phyloP scores from a whole-genome alignment of 805 yeast genomes.

The Metschnikowia kofuensis region DNA sequence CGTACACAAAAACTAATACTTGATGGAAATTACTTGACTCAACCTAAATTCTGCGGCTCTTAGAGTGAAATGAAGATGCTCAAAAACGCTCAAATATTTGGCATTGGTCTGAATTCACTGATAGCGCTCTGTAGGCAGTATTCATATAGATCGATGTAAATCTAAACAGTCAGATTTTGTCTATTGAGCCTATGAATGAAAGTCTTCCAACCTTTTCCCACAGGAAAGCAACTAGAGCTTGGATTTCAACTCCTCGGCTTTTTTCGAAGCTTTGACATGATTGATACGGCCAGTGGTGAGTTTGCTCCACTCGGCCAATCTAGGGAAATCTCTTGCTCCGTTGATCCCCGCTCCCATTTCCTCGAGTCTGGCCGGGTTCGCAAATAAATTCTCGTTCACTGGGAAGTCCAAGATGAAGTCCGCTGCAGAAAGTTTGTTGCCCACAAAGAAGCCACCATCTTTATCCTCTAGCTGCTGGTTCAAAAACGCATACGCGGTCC shows the following conservation, averaged over 20 bases:
- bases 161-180: too few relatives aligned
- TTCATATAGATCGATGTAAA: too few relatives aligned
- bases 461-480: constrained; percentile 27
- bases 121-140: too few relatives aligned
- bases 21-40: too few relatives aligned
- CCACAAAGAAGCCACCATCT: constrained; percentile 38
- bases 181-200: too few relatives aligned
- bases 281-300: constrained; percentile 13
- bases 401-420: constrained; percentile 40
- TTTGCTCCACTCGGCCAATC: constrained; percentile 19
- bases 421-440: constrained; percentile 36
- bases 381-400: constrained; percentile 19
- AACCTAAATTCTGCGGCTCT: too few relatives aligned
- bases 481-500: constrained; percentile 26
- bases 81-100: too few relatives aligned
- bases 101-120: too few relatives aligned
- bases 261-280: constrained; percentile 4
- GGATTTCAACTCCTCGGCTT: neutral
- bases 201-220: neutral
- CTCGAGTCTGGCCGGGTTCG: constrained; percentile 4
- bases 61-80: too few relatives aligned
- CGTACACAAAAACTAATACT: too few relatives aligned
- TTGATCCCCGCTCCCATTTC: constrained; percentile 10
- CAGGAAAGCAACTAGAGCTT: neutral
- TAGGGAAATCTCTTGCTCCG: constrained; percentile 10